phyloP scores from a whole-genome alignment of 805 yeast genomes.

The Wickerhamomyces queroliae region DNA sequence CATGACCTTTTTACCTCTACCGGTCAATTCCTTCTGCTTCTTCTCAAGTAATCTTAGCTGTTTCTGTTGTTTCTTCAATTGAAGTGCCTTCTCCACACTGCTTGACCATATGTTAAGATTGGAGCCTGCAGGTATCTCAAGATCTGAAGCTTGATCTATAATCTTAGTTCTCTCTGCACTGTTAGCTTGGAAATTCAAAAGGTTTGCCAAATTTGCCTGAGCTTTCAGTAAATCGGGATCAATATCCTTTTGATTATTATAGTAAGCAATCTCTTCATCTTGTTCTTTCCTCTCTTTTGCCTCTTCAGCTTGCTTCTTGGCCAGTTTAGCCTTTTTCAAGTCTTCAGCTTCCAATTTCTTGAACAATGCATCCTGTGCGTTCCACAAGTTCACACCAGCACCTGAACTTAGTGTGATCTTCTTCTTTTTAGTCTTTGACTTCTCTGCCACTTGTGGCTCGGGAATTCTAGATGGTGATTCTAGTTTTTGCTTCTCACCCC shows the following conservation, averaged over 20 bases:
- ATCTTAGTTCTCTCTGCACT: constrained; percentile 88
- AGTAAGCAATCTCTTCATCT: constrained; percentile 36
- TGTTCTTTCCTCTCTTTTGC: constrained; percentile 34
- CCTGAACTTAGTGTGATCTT: constrained; percentile 53
- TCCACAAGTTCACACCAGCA: constrained; percentile 60
- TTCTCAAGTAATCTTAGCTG: constrained; percentile 60
- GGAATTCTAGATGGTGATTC: constrained; percentile 22
- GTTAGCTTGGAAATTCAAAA: constrained; percentile 76
- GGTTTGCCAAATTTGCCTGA: constrained; percentile 62
- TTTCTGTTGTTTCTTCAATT: constrained; percentile 80
- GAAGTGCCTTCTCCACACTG: constrained; percentile 81
- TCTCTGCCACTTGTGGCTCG: constrained; percentile 16
- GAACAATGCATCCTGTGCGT: constrained; percentile 61
- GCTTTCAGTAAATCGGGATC: constrained; percentile 65
- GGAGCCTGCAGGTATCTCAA: constrained; percentile 52
- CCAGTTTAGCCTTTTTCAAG: constrained; percentile 26
- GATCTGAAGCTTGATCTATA: constrained; percentile 90
- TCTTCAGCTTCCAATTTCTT: constrained; percentile 49
- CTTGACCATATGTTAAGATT: constrained; percentile 70
- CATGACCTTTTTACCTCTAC: constrained; percentile 69
- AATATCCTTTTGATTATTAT: constrained; percentile 32
- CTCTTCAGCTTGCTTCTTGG: constrained; percentile 29
- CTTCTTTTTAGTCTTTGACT: constrained; percentile 33
- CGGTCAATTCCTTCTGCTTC: constrained; percentile 50
- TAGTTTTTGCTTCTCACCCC: constrained; percentile 44